Evolutionary conservation across 352 stramenopile species (phyloP).

Genomic region (Halophytophthora batemanensis): DNA sequence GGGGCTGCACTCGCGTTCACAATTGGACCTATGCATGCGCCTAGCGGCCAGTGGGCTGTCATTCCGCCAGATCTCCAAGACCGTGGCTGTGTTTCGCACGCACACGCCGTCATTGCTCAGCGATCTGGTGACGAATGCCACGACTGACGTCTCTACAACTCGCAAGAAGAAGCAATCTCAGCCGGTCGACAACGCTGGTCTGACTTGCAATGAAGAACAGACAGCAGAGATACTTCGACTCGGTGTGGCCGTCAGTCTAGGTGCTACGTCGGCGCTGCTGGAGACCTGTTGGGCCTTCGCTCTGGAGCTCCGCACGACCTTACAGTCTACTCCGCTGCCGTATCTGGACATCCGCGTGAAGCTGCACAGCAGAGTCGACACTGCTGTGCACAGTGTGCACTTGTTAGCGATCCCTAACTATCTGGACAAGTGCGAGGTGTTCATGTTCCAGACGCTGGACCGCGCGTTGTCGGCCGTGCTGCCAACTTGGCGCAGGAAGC

Average conservation of each 20-base stretch:
- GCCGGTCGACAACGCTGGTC: slow-evolving; percentile 4
- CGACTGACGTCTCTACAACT: no score
- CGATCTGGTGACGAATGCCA: slow-evolving; percentile 9
- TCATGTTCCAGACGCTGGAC: slow-evolving; percentile 26
- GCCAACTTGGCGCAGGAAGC: slow-evolving; percentile 18
- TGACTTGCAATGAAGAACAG: slow-evolving; percentile 17
- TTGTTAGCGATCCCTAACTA: slow-evolving; percentile 29
- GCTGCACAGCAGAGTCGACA: slow-evolving; percentile 23
- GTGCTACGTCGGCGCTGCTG: slow-evolving; percentile 31
- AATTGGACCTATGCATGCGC: slow-evolving; percentile 25
- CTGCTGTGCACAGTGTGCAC: slow-evolving; percentile 20
- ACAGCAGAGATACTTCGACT: slow-evolving; percentile 31
- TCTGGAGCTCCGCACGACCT: slow-evolving; percentile 24
- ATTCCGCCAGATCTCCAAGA: slow-evolving; percentile 16
- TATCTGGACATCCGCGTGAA: slow-evolving; percentile 36
- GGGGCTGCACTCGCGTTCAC: slow-evolving; percentile 13
- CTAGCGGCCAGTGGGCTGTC: slow-evolving; percentile 21
- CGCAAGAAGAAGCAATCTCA: neutral
- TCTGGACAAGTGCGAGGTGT: slow-evolving; percentile 11
- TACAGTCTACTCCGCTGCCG: slow-evolving; percentile 11
- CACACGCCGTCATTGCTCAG: slow-evolving; percentile 7
- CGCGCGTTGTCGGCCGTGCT: slow-evolving; percentile 24
- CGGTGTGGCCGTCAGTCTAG: slow-evolving; percentile 28
- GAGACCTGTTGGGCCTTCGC: slow-evolving; percentile 39
- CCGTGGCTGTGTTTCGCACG: slow-evolving; percentile 8